phyloP scores from a whole-genome alignment of 1,284 basidiomycete species.

The Flammula alnicola region DNA sequence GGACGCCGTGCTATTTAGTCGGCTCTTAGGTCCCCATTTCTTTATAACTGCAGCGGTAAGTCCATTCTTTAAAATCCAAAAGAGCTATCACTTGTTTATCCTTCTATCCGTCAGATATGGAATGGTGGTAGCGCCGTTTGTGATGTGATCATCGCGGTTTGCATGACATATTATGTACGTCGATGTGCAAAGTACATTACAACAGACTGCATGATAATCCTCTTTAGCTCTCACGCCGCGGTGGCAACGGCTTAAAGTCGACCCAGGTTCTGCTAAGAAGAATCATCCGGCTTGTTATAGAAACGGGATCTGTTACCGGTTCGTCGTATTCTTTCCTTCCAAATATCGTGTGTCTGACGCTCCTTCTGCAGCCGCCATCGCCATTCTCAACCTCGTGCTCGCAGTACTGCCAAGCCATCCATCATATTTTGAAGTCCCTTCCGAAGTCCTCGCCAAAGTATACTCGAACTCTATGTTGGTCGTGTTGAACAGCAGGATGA shows the following conservation, averaged over 20 bases:
- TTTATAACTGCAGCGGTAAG: constrained; percentile 16
- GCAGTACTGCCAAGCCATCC: too few relatives aligned
- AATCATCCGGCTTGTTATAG: constrained; percentile 23
- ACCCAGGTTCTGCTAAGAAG: constrained; percentile 19
- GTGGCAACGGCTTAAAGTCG: constrained; percentile 3
- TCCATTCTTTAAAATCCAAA: neutral
- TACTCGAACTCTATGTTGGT: too few relatives aligned
- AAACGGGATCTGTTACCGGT: constrained; percentile 24
- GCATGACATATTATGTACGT: constrained; percentile 30
- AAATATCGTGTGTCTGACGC: too few relatives aligned
- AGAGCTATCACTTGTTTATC: too few relatives aligned
- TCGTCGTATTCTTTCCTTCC: too few relatives aligned
- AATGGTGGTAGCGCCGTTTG: constrained; percentile 25
- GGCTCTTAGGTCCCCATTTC: constrained; percentile 7
- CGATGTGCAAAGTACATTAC: too few relatives aligned
- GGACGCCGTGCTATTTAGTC: constrained; percentile 11
- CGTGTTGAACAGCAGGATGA: too few relatives aligned
- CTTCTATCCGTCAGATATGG: constrained; percentile 23
- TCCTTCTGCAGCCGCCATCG: too few relatives aligned
- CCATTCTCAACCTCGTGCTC: too few relatives aligned
- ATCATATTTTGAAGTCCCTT: too few relatives aligned
- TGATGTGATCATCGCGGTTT: constrained; percentile 27
- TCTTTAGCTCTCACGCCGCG: constrained; percentile 9
- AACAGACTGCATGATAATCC: neutral
- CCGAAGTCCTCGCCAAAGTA: too few relatives aligned